Evolutionary conservation across 78 protist species (phyloP), one percentile per base, ranked within the genome.

Genomic region (Polysphondylium violaceum): DNA sequence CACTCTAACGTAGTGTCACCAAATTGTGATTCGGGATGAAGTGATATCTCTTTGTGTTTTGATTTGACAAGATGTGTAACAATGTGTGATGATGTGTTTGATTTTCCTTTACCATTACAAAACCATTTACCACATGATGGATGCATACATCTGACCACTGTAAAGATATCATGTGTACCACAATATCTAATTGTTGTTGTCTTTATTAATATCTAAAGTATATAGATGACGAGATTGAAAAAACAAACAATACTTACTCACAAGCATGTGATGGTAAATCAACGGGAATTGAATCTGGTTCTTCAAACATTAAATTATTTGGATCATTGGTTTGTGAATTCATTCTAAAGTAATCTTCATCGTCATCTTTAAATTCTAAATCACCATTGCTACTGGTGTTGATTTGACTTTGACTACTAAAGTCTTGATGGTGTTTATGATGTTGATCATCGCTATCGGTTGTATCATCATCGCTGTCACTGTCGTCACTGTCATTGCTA

Each of bases 21-120:
- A 36, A 98, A 86, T 8, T 94, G 95, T 4, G 79, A 51, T 19
- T 83, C 97, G 7, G 79, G 44, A 63, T 91, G 95, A 21, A 91
- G 47, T 44, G 92, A 43, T 16, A 91, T 95, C 69, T 97, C 99
- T 40, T 96, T 95, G 96, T 98, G 97, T 65, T 91, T 85, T 2
- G 99, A 75, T n/a, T 97, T 81, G 19, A 98, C 99, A 11, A 99
- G 90, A 74, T 99, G 99, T 73, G 67, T 85, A 72, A 99, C 81
- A 17, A 97, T 97, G 79, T 98, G 99, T 19, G 98, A 79, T 33
- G 93, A 97, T n/a, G n/a, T n/a, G 2, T 79, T 50, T 7, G 96
- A 91, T 73, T 59, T 79, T 8, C 96, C 97, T 3, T 95, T 92
- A 12, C 96, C 90, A 86, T 99, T 99, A 88, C 99, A 98, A 89